Conservation (phyloP, 805 yeast genomes). For the Starmerella apis region DNA sequence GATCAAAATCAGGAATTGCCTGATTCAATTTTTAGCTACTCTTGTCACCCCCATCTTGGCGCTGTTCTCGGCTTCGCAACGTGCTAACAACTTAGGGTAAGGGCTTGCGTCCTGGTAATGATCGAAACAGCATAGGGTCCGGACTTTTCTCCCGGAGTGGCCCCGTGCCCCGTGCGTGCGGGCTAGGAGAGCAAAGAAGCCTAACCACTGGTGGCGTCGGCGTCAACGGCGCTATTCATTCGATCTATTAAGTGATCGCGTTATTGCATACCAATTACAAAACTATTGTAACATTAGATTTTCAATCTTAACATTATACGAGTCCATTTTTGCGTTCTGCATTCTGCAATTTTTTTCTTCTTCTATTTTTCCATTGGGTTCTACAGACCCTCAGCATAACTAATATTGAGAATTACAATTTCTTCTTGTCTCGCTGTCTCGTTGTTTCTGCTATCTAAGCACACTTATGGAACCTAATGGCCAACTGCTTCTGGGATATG, state of each 20-base stretch:
- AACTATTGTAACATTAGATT: no score
- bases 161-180: no score
- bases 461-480: not conserved
- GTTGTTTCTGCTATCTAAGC: not conserved
- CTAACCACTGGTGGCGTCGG: slow-evolving; percentile 1
- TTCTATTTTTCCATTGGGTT: not conserved
- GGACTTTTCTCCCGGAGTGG: no score
- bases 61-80: not conserved
- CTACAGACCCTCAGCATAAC: no score
- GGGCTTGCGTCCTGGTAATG: not conserved
- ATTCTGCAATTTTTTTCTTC: no score
- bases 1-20: not conserved
- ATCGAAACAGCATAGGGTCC: not conserved
- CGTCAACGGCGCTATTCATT: not conserved
- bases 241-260: not conserved
- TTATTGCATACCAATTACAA: no score
- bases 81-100: not conserved
- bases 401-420: no score
- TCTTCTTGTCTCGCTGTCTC: no score
- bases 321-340: no score
- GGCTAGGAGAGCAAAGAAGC: not conserved
- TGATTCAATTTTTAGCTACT: not conserved
- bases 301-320: no score
- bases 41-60: not conserved
- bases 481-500: not conserved